Base-by-base conservation (phyloP, 2,329 filamentous ascomycete species). In the Penicillium sp. region DNA sequence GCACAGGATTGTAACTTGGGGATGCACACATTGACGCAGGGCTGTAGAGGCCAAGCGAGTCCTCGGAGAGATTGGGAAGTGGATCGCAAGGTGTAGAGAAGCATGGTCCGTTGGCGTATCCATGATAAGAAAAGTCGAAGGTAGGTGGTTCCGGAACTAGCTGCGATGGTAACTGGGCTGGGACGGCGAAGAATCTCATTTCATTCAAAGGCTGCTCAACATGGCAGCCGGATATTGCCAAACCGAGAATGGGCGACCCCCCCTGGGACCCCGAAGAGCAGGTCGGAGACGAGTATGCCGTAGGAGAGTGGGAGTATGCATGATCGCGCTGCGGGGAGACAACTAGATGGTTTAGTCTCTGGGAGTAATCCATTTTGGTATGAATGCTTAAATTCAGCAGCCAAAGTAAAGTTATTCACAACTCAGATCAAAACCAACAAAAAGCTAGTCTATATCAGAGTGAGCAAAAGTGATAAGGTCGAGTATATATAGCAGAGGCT, bases 171-270 rank as follows among this genome's bases (percentile, higher is more conserved):
- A 67, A 70, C 11, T 60, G 53, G 21, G 65, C 39, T 4, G 65
- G 47, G 21, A 63, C 49, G 11, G 66, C 52, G 27, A 66, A 67
- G 11, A 60, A 52, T 16, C 58, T 57, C 27, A 64, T 31, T n/a
- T 66, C 63, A n/a, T 59, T 52, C 22, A 60, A 58, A 2, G 57
- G 39, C 24, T 61, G 46, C n/a, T 66, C 66, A n/a, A 65, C 57
- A 7, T 58, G 62, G 49, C 64, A 65, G 42, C 64, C 55, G 10
- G 67, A 63, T 22, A 75, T 71, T 2, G 72, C 73, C 24, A 75
- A 53, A 9, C 72, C 71, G 27, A 63, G 45, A 27, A 27, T 27
- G 24, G 57, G 51, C 34, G 63, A 59, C 21, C 64, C 54, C 36
- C 52, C 40, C 47, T 65, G 61, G 49, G 60, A 50, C 13, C 57